These are phyloP conservation scores for Candida odintsovae DNA, from an alignment of 805 yeast genomes.

Conservation along the genomic window DNA sequence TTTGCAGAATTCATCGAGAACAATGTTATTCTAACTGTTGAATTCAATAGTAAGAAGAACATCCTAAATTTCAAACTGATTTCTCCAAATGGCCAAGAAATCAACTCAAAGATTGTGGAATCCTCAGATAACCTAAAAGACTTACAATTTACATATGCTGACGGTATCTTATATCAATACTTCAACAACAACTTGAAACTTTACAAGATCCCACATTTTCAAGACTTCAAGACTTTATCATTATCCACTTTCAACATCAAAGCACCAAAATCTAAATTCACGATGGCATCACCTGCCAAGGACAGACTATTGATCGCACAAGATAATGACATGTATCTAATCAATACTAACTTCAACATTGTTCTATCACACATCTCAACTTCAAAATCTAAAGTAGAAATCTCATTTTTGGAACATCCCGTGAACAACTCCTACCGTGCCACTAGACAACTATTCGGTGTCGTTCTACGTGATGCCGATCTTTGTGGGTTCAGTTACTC, in stretches of 20 bases:
- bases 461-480: constrained; percentile 16
- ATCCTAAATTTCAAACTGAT: constrained; percentile 19
- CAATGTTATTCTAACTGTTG: constrained; percentile 8
- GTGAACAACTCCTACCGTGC: constrained; percentile 4
- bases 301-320: constrained; percentile 22
- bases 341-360: constrained; percentile 29
- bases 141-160: constrained; percentile 13
- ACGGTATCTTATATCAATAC: constrained; percentile 19
- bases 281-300: constrained; percentile 21
- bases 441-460: constrained; percentile 14
- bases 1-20: constrained; percentile 15
- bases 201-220: constrained; percentile 21
- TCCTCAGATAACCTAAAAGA: constrained; percentile 3
- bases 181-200: constrained; percentile 10
- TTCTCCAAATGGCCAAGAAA: constrained; percentile 15
- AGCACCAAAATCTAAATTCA: neutral
- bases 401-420: constrained; percentile 8
- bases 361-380: constrained; percentile 13
- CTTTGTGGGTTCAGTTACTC: constrained; percentile 35
- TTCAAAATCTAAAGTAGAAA: constrained; percentile 14
- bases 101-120: constrained; percentile 23
- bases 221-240: constrained; percentile 9
- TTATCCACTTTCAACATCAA: constrained; percentile 4
- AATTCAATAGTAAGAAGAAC: constrained; percentile 6
- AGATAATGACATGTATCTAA: constrained; percentile 26